Conservation (phyloP, 768 basidiomycete genomes). For the Hirschioporus abietinus region DNA sequence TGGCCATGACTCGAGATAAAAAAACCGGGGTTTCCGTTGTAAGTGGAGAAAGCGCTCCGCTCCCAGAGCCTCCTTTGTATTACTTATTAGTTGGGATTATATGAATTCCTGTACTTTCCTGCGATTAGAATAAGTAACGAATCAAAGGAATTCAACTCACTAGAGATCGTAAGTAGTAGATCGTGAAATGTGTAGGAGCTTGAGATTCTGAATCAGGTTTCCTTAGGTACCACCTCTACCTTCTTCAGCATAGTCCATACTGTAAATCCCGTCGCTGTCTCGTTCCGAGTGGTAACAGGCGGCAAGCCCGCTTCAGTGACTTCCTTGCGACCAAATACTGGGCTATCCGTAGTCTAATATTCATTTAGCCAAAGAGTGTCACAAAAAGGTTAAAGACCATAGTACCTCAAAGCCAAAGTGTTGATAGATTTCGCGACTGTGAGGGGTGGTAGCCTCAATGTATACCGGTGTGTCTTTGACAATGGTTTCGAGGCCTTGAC, state of each 20-base stretch:
- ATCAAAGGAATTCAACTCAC: too few species aligned
- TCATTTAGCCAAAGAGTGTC: background rate
- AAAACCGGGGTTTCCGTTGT: too few species aligned
- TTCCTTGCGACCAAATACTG: background rate
- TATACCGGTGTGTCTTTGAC: constrained; percentile 14
- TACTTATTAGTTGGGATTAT: too few species aligned
- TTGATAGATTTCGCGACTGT: constrained; percentile 16
- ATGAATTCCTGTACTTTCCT: too few species aligned
- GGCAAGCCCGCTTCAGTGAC: background rate
- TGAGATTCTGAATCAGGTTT: too few species aligned
- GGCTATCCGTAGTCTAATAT: background rate
- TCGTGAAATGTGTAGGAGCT: too few species aligned
- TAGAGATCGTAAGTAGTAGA: too few species aligned
- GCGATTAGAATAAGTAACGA: too few species aligned
- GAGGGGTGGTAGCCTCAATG: constrained; percentile 16
- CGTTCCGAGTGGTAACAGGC: background rate
- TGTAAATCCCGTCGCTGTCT: background rate
- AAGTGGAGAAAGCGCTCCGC: too few species aligned
- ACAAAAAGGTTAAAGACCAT: background rate
- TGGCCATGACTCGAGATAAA: too few species aligned
- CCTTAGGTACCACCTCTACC: background rate
- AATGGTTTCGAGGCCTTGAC: constrained; percentile 14
- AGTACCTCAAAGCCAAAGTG: constrained; percentile 19
- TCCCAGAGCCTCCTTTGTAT: too few species aligned
- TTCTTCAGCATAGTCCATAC: background rate